phyloP scores from a whole-genome alignment of 1,139 yeast genomes.

The Scheffersomyces segobiensis region DNA sequence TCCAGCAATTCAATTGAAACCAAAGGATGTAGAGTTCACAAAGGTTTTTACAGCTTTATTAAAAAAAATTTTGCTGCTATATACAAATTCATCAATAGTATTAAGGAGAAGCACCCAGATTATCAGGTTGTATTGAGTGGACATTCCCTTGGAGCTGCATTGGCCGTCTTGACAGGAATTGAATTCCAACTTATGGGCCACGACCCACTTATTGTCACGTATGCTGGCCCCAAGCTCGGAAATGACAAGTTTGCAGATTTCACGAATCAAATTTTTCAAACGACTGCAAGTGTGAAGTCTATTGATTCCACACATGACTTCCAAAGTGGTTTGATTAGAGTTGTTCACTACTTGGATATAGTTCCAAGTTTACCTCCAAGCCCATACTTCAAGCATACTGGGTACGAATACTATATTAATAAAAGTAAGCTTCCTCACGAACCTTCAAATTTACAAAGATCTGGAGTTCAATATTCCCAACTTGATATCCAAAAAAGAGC shows the following conservation, averaged over 20 bases:
- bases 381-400: slow-evolving; percentile 44
- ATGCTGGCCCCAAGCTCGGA: slow-evolving; percentile 65
- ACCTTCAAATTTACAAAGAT: slow-evolving; percentile 29
- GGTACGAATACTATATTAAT: slow-evolving; percentile 48
- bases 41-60: slow-evolving; percentile 53
- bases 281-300: slow-evolving; percentile 20
- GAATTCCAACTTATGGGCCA: slow-evolving; percentile 55
- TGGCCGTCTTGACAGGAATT: slow-evolving; percentile 60
- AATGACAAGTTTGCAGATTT: slow-evolving; percentile 50
- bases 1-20: slow-evolving; percentile 30
- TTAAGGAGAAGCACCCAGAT: slow-evolving; percentile 38
- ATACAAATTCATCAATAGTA: slow-evolving; percentile 28
- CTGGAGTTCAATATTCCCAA: slow-evolving; percentile 1
- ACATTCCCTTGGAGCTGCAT: slow-evolving; percentile 75
- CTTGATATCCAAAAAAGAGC: background rate
- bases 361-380: slow-evolving; percentile 62
- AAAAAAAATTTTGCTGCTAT: slow-evolving; percentile 39
- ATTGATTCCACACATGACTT: slow-evolving; percentile 17
- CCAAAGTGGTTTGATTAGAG: slow-evolving; percentile 43
- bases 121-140: slow-evolving; percentile 59
- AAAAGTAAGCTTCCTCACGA: slow-evolving; percentile 49
- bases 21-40: slow-evolving; percentile 55
- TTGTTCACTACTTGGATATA: slow-evolving; percentile 56
- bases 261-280: slow-evolving; percentile 51
- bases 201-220: slow-evolving; percentile 54